phyloP scores from a whole-genome alignment of 768 basidiomycete species.

The Mycena haematopus region DNA sequence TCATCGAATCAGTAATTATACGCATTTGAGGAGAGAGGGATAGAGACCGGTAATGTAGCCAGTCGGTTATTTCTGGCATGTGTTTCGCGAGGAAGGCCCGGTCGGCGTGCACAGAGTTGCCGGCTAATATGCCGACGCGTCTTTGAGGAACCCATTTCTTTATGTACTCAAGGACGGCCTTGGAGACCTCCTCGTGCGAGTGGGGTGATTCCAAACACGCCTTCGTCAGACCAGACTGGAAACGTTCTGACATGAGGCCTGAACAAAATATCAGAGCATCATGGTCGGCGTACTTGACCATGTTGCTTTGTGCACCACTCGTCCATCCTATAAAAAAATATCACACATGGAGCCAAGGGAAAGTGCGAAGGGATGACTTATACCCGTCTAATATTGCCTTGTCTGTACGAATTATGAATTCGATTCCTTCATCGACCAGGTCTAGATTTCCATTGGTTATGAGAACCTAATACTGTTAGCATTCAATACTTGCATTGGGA shows the following conservation, averaged over 20 bases:
- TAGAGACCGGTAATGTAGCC: slow-evolving; percentile 79
- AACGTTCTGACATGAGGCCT: slow-evolving; percentile 9
- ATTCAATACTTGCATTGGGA: neutral
- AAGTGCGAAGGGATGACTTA: slow-evolving; percentile 30
- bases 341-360: neutral
- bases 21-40: slow-evolving; percentile 10
- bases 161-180: slow-evolving; percentile 75
- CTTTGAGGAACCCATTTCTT: slow-evolving; percentile 82
- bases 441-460: slow-evolving; percentile 88
- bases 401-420: slow-evolving; percentile 77
- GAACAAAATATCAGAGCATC: neutral
- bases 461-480: slow-evolving; percentile 59
- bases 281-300: slow-evolving; percentile 56
- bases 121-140: slow-evolving; percentile 75
- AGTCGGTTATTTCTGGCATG: slow-evolving; percentile 83
- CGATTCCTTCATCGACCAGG: slow-evolving; percentile 79
- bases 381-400: slow-evolving; percentile 74
- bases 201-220: slow-evolving; percentile 79
- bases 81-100: slow-evolving; percentile 71
- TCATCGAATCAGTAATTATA: neutral
- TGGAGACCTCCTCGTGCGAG: slow-evolving; percentile 62
- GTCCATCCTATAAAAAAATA: slow-evolving; percentile 84
- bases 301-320: slow-evolving; percentile 90
- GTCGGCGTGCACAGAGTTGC: slow-evolving; percentile 88
- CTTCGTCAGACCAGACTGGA: slow-evolving; percentile 80